Conservation (phyloP, 2,329 filamentous ascomycete genomes). For the Sporothrix schenckii region DNA sequence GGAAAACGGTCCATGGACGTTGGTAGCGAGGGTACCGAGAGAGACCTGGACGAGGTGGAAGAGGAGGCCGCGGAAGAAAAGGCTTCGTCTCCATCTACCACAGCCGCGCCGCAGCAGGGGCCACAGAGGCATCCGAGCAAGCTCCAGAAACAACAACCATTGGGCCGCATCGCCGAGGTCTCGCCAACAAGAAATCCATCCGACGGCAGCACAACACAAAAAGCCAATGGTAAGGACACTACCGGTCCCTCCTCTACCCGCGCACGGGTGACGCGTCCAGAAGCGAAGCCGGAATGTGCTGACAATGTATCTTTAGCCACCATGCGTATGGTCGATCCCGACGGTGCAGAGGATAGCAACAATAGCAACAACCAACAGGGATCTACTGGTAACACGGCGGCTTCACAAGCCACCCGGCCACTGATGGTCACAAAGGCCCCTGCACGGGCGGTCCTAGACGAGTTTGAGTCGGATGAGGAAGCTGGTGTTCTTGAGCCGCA, state of each 20-base stretch:
- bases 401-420: constrained; percentile 53
- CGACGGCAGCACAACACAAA: constrained; percentile 29
- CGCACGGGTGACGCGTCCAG: background rate
- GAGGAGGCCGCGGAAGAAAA: constrained; percentile 53
- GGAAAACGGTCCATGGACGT: constrained; percentile 66
- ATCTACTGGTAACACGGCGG: constrained; percentile 45
- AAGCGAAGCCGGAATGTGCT: background rate
- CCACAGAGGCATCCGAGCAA: constrained; percentile 66
- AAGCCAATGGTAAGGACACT: constrained; percentile 3
- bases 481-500: constrained; percentile 38
- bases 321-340: constrained; percentile 62
- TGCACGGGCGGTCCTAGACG: constrained; percentile 68
- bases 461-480: constrained; percentile 65
- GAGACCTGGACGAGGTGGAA: constrained; percentile 51
- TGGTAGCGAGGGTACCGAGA: constrained; percentile 44
- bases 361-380: constrained; percentile 29
- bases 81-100: constrained; percentile 69
- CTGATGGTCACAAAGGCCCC: constrained; percentile 63
- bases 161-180: constrained; percentile 38
- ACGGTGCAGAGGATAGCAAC: constrained; percentile 47
- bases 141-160: constrained; percentile 68
- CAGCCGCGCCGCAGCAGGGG: constrained; percentile 48
- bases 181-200: constrained; percentile 51
- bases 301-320: constrained; percentile 43
- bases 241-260: background rate